phyloP scores from a whole-genome alignment of 2,329 filamentous ascomycete genomes.

The Fusarium miscanthi region DNA sequence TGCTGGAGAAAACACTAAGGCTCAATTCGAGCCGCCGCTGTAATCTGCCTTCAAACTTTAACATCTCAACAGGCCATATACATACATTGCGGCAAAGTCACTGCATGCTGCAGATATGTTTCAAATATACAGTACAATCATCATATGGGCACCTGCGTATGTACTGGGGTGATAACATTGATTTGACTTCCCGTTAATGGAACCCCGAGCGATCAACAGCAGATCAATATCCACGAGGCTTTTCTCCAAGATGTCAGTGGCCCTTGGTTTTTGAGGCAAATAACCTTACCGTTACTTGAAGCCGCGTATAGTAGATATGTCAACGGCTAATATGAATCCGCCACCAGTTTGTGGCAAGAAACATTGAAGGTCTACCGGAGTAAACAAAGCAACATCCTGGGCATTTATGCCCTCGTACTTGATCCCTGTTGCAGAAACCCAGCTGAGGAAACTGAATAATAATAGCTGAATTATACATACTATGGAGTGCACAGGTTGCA shows the following conservation, averaged over 20 bases:
- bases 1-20: not conserved
- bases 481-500: not conserved
- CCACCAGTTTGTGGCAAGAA: conserved; percentile 26
- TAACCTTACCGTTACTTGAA: not conserved
- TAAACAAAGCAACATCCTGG: not conserved
- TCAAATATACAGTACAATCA: conserved; percentile 16
- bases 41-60: conserved; percentile 8
- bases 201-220: conserved; percentile 4
- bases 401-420: not conserved
- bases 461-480: conserved; percentile 7
- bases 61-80: not conserved
- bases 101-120: conserved; percentile 17
- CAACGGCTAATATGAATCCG: not conserved
- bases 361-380: not conserved
- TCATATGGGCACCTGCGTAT: not conserved
- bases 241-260: conserved; percentile 13
- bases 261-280: not conserved
- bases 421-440: conserved; percentile 2
- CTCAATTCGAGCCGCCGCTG: not conserved
- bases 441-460: conserved; percentile 12
- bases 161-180: conserved; percentile 6
- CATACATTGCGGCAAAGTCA: not conserved
- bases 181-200: conserved; percentile 10
- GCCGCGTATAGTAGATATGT: conserved; percentile 1
- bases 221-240: conserved; percentile 6